Evolutionary conservation across 2,329 filamentous ascomycete genomes (phyloP), one percentile per base, ranked within the genome.

Genomic region (Pseudophaeomoniella oleicola): DNA sequence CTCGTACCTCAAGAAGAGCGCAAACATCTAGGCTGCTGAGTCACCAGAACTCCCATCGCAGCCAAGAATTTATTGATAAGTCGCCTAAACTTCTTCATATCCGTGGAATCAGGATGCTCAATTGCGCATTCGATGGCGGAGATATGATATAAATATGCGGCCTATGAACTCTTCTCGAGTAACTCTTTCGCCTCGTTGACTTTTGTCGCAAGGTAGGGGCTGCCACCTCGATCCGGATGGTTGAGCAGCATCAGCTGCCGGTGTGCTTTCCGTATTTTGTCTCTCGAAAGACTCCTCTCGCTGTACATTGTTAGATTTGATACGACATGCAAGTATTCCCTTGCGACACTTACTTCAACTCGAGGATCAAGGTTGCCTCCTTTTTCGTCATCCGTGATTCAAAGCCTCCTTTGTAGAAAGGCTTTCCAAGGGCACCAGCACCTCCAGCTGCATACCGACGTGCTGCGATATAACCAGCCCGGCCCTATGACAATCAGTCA

Each of bases 321-420:
- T 19, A 13, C 30, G 19, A 30, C 34, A 12, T 18, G 41, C 31
- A 35, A 16, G 22, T n/a, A 35, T 13, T 15, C 22, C n/a, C 12
- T 17, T 14, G 15, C 27, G 9, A 14, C 38, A 63, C 69, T 40
- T 75, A 94, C 88, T 78, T 83, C 42, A 96, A 77, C 46, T 90
- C 82, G 34, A 98, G 66, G 42, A 98, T 94, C 49, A 98, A 64
- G 3, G 86, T 72, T 15, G 90, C 90, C 63, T 98, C 90, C 57
- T 81, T 78, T 58, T 81, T 75, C 58, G 77, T 94, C 88, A 98
- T 98, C 61, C 81, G 82, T 42, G 77, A 69, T 65, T 98, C 90
- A 56, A 98, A 98, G n/a, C 90, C 90, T 48, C 90, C 90, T 63
- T 96, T 98, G 71, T 94, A 96, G 56, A 86, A 98, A 30, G 86